phyloP scores from a whole-genome alignment of 768 basidiomycete species.

The Arthromyces matolae region DNA sequence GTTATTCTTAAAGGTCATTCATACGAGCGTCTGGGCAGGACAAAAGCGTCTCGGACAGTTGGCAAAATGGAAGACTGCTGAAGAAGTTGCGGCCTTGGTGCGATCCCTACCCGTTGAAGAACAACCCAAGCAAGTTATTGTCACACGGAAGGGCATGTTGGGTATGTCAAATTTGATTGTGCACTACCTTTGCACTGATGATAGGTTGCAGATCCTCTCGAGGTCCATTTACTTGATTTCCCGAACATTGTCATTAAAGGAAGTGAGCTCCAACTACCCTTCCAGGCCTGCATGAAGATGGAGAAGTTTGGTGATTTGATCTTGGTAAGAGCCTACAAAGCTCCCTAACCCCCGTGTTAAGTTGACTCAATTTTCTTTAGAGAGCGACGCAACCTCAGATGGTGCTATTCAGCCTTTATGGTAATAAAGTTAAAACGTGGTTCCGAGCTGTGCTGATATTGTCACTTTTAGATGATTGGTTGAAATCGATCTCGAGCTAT shows the following conservation, averaged over 20 bases:
- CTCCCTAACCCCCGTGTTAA: background rate
- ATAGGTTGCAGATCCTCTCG: conserved; percentile 71
- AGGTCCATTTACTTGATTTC: conserved; percentile 99
- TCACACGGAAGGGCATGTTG: conserved; percentile 99
- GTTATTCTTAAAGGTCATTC: conserved; percentile 97
- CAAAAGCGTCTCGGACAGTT: conserved; percentile 99
- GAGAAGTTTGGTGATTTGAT: conserved; percentile 99
- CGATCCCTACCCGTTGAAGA: conserved; percentile 99
- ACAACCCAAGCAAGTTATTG: conserved; percentile 99
- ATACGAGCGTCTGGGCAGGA: conserved; percentile 99
- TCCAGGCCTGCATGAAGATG: conserved; percentile 99
- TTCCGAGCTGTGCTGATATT: conserved; percentile 5
- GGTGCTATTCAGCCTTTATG: conserved; percentile 97
- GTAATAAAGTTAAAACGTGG: conserved; percentile 30
- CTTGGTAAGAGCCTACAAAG: conserved; percentile 42
- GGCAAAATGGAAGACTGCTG: conserved; percentile 99
- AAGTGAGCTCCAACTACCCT: conserved; percentile 94
- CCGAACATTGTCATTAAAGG: conserved; percentile 99
- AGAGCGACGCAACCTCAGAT: conserved; percentile 98
- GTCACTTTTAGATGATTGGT: conserved; percentile 83
- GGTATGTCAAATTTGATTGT: conserved; percentile 41
- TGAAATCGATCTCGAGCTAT: conserved; percentile 98
- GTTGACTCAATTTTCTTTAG: conserved; percentile 29
- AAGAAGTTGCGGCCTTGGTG: conserved; percentile 98
- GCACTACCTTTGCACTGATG: background rate